Conservation (phyloP, 345 rosid genomes). For the Rhodomyrtus tomentosa region DNA sequence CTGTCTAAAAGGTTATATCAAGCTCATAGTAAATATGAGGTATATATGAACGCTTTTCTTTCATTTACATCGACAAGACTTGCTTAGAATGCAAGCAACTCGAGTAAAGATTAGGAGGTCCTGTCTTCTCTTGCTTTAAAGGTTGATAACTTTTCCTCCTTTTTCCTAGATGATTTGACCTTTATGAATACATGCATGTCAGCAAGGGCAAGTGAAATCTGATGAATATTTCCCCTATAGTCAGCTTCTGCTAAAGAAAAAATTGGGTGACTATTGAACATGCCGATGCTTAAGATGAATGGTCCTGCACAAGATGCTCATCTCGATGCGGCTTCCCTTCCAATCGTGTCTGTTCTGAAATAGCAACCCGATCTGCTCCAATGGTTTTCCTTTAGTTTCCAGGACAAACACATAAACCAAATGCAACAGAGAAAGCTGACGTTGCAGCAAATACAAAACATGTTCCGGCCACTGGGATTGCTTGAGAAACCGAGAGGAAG, state of each 20-base stretch:
- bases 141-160: background rate
- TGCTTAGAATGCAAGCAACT: background rate
- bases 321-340: background rate
- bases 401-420: slow-evolving; percentile 12
- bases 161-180: background rate
- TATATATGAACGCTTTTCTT: background rate
- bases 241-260: background rate
- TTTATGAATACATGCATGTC: background rate
- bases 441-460: slow-evolving; percentile 32
- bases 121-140: background rate
- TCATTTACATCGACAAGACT: background rate
- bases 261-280: background rate
- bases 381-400: slow-evolving; percentile 47
- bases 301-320: background rate
- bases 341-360: slow-evolving; percentile 2
- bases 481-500: slow-evolving; percentile 38
- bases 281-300: background rate
- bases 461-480: slow-evolving; percentile 38
- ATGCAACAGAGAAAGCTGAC: slow-evolving; percentile 31
- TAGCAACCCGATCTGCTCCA: slow-evolving; percentile 41
- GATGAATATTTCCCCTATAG: background rate
- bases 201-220: background rate
- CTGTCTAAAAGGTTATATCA: background rate
- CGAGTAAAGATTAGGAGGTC: background rate
- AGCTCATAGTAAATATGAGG: background rate